A percentile compares a stretch with the other conserved stretches of the same genome.
Evolutionary conservation across 2,329 filamentous ascomycete genomes (phyloP).

Genomic region (Penicillium psychrosexuale): DNA sequence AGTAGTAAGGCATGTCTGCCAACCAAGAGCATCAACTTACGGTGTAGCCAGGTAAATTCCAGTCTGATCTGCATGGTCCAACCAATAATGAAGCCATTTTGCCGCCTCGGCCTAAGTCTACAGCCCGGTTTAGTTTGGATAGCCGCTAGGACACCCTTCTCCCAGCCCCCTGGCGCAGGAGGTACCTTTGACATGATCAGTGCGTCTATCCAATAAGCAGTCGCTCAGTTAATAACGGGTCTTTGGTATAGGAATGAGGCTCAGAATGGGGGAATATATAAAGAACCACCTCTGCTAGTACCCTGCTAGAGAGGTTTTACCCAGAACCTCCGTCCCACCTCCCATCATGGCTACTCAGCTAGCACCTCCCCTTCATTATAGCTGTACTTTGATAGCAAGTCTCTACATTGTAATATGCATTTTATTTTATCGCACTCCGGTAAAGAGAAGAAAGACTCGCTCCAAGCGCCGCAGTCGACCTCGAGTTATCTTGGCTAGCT

Average conservation of each 20-base stretch:
- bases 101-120: not conserved
- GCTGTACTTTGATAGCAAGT: constrained; percentile 4
- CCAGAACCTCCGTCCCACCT: not conserved
- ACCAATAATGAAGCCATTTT: not conserved
- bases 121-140: not conserved
- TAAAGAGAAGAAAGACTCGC: constrained; percentile 6
- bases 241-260: not conserved
- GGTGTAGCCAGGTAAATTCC: constrained; percentile 2
- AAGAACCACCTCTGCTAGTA: not conserved
- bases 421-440: not conserved
- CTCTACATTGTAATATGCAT: not conserved
- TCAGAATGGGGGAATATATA: constrained; percentile 2
- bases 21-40: not conserved
- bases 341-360: constrained; percentile 2
- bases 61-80: not conserved
- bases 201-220: not conserved
- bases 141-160: not conserved
- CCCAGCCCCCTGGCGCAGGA: constrained; percentile 2
- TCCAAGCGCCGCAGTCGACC: not conserved
- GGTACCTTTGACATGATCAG: not conserved
- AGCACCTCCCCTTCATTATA: constrained; percentile 2
- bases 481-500: not conserved
- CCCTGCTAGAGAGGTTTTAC: not conserved
- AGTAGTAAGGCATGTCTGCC: not conserved
- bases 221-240: not conserved